phyloP scores from a whole-genome alignment of 768 basidiomycete genomes.

The Calocera cornea region DNA sequence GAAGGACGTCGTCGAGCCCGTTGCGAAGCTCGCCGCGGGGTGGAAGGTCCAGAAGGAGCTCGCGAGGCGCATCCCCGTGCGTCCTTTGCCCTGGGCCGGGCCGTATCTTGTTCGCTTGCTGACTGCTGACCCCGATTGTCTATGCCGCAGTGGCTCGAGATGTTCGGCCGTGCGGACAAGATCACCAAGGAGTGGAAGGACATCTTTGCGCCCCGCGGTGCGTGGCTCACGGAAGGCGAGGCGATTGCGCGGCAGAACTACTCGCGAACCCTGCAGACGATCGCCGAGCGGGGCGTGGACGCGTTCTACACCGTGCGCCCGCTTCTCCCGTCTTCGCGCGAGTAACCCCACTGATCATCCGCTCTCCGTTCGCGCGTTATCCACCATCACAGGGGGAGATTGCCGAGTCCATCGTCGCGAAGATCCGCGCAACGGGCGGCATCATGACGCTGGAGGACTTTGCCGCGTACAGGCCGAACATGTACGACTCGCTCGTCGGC shows the following conservation, averaged over 20 bases:
- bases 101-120: not conserved
- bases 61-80: slow-evolving; percentile 53
- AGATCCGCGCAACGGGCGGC: slow-evolving; percentile 60
- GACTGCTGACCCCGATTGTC: too few species aligned
- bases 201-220: slow-evolving; percentile 72
- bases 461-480: slow-evolving; percentile 50
- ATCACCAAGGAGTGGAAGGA: slow-evolving; percentile 50
- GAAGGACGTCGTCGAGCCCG: slow-evolving; percentile 63
- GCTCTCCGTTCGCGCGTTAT: too few species aligned
- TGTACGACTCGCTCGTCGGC: slow-evolving; percentile 60
- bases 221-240: slow-evolving; percentile 60
- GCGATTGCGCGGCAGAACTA: slow-evolving; percentile 57
- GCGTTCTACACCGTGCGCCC: slow-evolving; percentile 63
- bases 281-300: slow-evolving; percentile 63
- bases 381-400: slow-evolving; percentile 76
- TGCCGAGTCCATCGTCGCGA: slow-evolving; percentile 62
- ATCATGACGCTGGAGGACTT: slow-evolving; percentile 68
- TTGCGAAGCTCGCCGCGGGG: slow-evolving; percentile 55
- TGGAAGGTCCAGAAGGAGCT: slow-evolving; percentile 74
- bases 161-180: slow-evolving; percentile 16
- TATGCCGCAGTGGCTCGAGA: slow-evolving; percentile 19
- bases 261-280: slow-evolving; percentile 56
- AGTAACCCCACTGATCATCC: slow-evolving; percentile 11
- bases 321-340: slow-evolving; percentile 11
- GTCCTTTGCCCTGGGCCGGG: slow-evolving; percentile 13